Evolutionary conservation across 2,329 filamentous ascomycete species (phyloP), one percentile per base, ranked within the genome.

Genomic region (Stemphylium beticola): DNA sequence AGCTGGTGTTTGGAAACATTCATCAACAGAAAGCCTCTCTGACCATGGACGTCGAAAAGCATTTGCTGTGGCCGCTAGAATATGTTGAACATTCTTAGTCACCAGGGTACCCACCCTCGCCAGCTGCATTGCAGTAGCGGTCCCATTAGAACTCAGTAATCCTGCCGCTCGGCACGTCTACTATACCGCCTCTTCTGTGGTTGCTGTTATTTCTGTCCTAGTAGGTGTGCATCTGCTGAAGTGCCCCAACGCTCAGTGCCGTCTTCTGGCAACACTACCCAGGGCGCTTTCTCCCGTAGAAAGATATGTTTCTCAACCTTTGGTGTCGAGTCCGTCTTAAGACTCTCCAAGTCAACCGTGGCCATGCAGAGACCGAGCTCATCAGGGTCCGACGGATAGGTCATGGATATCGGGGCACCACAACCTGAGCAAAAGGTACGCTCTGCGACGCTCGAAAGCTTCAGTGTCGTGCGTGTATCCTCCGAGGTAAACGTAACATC

Each of bases 401-500:
- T 58, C 75, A 83, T 81, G 6, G 69, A 76, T 32, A 83, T 69
- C 14, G 76, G 79, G 26, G 76, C 77, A 15, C 81, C 81, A 55
- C 81, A 82, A 11, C 65, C 68, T 17, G 74, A 72, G 69, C 80
- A 83, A 55, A 78, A 79, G 0, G 71, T 75, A 29, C 80, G 73
- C 10, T 75, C 74, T 15, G 78, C 80, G n/a, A 69, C 57, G 1
- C 76, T 67, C 20, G 76, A 79, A 11, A 79, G 74, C 18, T 57
- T 66, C 33, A 76, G 66, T 6, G 61, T 66, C 29, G 67, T 75
- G 14, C 71, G 64, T 0, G 68, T 72, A 18, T 72, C 53, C 9
- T 61, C 47, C 20, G 59, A 49, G 39, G 69, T 71, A 46, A 74
- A 79, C 9, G 64, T 72, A 37, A 83, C 57, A 22, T 70, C 57